Evolutionary conservation across 2,329 filamentous ascomycete genomes (phyloP).

Genomic region (Talaromyces albobiverticillius): DNA sequence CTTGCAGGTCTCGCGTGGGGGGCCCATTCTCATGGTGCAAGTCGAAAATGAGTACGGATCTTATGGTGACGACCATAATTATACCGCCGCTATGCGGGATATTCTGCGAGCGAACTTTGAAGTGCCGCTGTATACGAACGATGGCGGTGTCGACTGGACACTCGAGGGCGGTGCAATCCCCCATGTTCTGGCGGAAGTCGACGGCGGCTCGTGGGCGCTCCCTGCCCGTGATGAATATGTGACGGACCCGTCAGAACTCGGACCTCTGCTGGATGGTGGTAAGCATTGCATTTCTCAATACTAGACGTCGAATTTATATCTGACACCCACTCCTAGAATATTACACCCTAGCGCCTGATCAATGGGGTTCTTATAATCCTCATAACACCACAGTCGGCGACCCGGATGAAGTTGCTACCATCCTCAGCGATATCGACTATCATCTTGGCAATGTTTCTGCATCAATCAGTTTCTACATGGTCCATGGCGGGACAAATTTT

Average conservation of each 20-base stretch:
- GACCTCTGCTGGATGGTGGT: neutral
- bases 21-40: conserved; percentile 51
- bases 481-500: conserved; percentile 54
- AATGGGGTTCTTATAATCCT: conserved; percentile 41
- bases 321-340: conserved; percentile 26
- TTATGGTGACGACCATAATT: conserved; percentile 46
- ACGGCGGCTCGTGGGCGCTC: conserved; percentile 46
- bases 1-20: conserved; percentile 42
- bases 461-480: conserved; percentile 53
- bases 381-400: conserved; percentile 26
- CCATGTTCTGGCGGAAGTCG: conserved; percentile 46
- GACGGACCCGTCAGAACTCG: conserved; percentile 28
- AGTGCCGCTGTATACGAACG: conserved; percentile 49
- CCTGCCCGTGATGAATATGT: conserved; percentile 43
- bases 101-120: conserved; percentile 45
- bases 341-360: conserved; percentile 45
- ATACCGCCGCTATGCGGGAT: conserved; percentile 41
- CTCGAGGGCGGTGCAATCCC: conserved; percentile 45
- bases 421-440: conserved; percentile 34
- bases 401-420: neutral
- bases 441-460: conserved; percentile 35
- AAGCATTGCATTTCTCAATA: neutral
- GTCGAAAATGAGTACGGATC: conserved; percentile 54
- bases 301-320: neutral
- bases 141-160: conserved; percentile 43